These are phyloP conservation scores for Coniochaeta sp. DNA, from an alignment of 2,329 filamentous ascomycete genomes.

Conservation along the genomic window DNA sequence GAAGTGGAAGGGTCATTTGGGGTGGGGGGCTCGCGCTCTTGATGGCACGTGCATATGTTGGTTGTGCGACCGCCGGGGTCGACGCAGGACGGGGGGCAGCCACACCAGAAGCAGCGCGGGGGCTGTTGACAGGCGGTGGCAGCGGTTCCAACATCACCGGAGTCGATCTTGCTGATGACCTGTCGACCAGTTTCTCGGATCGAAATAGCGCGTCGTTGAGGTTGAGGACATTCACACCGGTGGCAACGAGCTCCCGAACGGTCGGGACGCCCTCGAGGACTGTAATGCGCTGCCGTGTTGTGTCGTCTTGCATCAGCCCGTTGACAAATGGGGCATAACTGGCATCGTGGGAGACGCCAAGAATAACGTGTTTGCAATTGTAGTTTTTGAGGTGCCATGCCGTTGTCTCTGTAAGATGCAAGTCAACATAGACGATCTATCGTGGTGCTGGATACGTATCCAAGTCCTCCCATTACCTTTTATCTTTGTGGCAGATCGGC, in stretches of 20 bases:
- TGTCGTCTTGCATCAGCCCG: constrained; percentile 39
- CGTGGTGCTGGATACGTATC: neutral
- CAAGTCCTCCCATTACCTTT: constrained; percentile 34
- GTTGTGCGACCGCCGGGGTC: constrained; percentile 15
- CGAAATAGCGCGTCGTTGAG: constrained; percentile 44
- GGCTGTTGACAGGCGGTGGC: constrained; percentile 6
- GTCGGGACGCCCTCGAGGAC: constrained; percentile 47
- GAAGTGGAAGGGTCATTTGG: constrained; percentile 28
- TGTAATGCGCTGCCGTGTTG: constrained; percentile 34
- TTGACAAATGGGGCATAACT: constrained; percentile 53
- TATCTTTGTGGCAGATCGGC: constrained; percentile 53
- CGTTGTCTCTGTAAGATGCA: constrained; percentile 32
- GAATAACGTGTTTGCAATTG: constrained; percentile 54
- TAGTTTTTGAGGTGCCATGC: constrained; percentile 51
- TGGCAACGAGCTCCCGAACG: constrained; percentile 39
- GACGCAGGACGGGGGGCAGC: constrained; percentile 11
- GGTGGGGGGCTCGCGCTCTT: constrained; percentile 34
- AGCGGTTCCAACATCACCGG: neutral
- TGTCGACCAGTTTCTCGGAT: constrained; percentile 39
- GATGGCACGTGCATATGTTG: constrained; percentile 30
- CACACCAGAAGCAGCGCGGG: constrained; percentile 5
- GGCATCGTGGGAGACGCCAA: constrained; percentile 55
- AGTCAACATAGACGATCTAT: constrained; percentile 5
- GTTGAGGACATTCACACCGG: constrained; percentile 36
- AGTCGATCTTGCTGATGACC: constrained; percentile 1